phyloP scores from a whole-genome alignment of 345 rosid genomes.

The Excoecaria cochinchinensis region DNA sequence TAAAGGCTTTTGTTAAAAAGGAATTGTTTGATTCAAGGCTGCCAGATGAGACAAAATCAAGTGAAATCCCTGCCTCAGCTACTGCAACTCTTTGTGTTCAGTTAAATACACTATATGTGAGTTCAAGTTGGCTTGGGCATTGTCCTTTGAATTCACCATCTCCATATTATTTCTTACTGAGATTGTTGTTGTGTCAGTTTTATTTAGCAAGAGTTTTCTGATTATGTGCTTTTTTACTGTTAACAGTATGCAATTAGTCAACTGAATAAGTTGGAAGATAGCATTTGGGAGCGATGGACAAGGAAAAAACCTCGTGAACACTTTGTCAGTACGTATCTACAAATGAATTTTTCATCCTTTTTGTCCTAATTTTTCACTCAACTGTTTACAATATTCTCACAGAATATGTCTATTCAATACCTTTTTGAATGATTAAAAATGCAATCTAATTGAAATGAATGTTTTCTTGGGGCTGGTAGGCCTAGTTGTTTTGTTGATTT shows the following conservation, averaged over 20 bases:
- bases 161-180: background rate
- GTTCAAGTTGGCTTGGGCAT: constrained; percentile 28
- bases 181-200: background rate
- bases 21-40: constrained; percentile 79
- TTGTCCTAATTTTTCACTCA: background rate
- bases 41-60: constrained; percentile 70
- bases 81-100: constrained; percentile 81
- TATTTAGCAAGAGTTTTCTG: constrained; percentile 1
- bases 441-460: background rate
- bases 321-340: constrained; percentile 54
- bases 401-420: background rate
- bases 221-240: constrained; percentile 18
- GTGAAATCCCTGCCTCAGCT: constrained; percentile 55
- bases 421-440: background rate
- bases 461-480: background rate
- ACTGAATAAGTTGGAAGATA: constrained; percentile 86
- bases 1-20: constrained; percentile 93
- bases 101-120: constrained; percentile 85
- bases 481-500: background rate
- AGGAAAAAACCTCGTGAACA: constrained; percentile 62
- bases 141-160: background rate
- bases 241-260: constrained; percentile 93
- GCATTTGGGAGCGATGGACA: constrained; percentile 84
- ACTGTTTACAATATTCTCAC: background rate
- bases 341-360: constrained; percentile 7